These are phyloP conservation scores for Stachybotrys chlorohalonatus DNA, from an alignment of 2,329 filamentous ascomycete species.

Conservation along the genomic window DNA sequence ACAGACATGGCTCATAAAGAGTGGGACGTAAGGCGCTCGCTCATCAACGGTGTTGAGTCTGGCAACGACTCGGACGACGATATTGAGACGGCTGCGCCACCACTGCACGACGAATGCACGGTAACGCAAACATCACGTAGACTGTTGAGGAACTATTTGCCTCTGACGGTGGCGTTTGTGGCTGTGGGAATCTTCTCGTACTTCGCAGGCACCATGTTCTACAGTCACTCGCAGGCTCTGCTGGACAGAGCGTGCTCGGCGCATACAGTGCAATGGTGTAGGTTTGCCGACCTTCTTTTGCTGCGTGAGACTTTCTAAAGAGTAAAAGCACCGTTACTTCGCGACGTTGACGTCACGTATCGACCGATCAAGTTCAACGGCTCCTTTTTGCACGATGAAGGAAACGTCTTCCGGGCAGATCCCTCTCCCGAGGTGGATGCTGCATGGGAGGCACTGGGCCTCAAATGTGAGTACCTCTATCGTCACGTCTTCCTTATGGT, in stretches of 20 bases:
- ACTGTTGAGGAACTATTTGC: not conserved
- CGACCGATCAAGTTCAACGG: conserved; percentile 40
- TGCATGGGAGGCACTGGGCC: conserved; percentile 38
- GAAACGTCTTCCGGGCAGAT: conserved; percentile 38
- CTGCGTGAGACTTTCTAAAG: conserved; percentile 1
- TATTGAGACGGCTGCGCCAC: not conserved
- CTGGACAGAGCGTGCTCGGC: conserved; percentile 12
- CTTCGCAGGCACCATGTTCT: conserved; percentile 3
- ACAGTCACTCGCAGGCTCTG: not conserved
- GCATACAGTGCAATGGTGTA: conserved; percentile 28
- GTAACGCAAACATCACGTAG: not conserved
- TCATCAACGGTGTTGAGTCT: not conserved
- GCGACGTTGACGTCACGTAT: conserved; percentile 23
- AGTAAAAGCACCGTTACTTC: conserved; percentile 20
- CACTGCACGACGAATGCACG: not conserved
- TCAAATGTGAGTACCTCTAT: conserved; percentile 30
- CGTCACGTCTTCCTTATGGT: too few species aligned
- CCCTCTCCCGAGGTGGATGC: conserved; percentile 44
- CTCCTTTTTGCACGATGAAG: conserved; percentile 39
- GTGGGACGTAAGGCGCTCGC: conserved; percentile 1
- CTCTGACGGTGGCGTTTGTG: not conserved
- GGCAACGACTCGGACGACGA: conserved; percentile 5
- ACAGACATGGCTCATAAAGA: not conserved
- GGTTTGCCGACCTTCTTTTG: conserved; percentile 6
- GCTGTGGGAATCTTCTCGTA: conserved; percentile 1